Evolutionary conservation across 140 eudicot species (phyloP).

Genomic region (Bidens hawaiensis): DNA sequence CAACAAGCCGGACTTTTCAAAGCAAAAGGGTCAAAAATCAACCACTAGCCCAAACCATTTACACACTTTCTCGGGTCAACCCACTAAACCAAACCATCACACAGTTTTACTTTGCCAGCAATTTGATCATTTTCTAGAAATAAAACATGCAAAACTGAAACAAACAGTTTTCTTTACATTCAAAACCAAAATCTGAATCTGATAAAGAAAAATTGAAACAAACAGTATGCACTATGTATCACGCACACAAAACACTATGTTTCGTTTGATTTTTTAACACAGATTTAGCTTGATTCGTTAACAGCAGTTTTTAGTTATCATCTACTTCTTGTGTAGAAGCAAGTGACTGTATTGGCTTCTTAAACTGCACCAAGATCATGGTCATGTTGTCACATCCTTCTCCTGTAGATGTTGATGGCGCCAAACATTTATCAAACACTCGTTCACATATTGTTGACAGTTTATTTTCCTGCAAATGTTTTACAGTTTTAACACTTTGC

Average conservation of each 20-base stretch:
- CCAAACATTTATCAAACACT: constrained; percentile 66
- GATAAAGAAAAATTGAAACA: neutral
- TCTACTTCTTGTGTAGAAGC: constrained; percentile 24
- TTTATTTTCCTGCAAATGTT: constrained; percentile 47
- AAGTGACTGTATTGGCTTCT: constrained; percentile 35
- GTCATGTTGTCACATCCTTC: constrained; percentile 99
- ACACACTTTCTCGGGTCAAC: neutral
- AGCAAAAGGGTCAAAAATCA: neutral
- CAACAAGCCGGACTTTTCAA: neutral
- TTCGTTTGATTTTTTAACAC: neutral
- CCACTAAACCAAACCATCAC: too few relatives aligned
- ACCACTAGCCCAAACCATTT: neutral
- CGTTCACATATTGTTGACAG: constrained; percentile 77
- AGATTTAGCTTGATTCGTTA: neutral
- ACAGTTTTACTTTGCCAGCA: neutral
- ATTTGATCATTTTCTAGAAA: neutral
- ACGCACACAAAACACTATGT: neutral
- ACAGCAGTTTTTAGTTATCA: constrained; percentile 22
- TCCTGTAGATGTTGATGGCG: constrained; percentile 92
- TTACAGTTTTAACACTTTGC: neutral
- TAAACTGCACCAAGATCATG: constrained; percentile 87
- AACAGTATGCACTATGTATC: constrained; percentile 13
- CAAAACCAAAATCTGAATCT: neutral
- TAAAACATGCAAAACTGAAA: too few relatives aligned
- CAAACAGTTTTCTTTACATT: constrained; percentile 15